phyloP scores from a whole-genome alignment of 2,329 filamentous ascomycete species.

The Cercospora beticola region DNA sequence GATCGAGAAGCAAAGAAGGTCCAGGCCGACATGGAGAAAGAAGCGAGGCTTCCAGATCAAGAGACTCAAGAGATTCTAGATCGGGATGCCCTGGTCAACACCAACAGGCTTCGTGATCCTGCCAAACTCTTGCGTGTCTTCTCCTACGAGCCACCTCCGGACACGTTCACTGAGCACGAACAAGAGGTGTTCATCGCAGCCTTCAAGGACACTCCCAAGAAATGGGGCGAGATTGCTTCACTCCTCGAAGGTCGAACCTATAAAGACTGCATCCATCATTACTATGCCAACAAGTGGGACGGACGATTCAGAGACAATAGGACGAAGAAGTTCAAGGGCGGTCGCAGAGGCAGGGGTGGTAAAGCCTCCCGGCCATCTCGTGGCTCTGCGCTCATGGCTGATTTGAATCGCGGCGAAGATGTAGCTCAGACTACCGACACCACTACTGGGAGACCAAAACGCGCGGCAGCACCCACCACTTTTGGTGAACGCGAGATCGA shows the following conservation, averaged over 20 bases:
- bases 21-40: constrained; percentile 72
- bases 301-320: constrained; percentile 75
- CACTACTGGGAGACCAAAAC: constrained; percentile 51
- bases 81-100: constrained; percentile 62
- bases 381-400: constrained; percentile 62
- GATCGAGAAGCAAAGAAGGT: constrained; percentile 60
- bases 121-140: constrained; percentile 68
- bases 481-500: constrained; percentile 67
- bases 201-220: constrained; percentile 75
- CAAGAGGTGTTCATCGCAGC: constrained; percentile 68
- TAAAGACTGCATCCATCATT: constrained; percentile 79
- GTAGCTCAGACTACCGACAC: constrained; percentile 38
- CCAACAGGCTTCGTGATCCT: constrained; percentile 62
- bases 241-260: constrained; percentile 67
- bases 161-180: constrained; percentile 74
- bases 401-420: constrained; percentile 53
- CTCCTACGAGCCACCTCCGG: constrained; percentile 68
- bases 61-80: constrained; percentile 61
- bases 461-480: constrained; percentile 66
- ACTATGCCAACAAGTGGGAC: constrained; percentile 76
- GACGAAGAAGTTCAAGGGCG: constrained; percentile 49
- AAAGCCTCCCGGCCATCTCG: constrained; percentile 44
- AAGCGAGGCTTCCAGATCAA: constrained; percentile 72
- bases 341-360: constrained; percentile 47
- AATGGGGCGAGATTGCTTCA: constrained; percentile 76